Base-by-base conservation (phyloP, 202 grass and related monocot species). In the Panicum hallii region DNA sequence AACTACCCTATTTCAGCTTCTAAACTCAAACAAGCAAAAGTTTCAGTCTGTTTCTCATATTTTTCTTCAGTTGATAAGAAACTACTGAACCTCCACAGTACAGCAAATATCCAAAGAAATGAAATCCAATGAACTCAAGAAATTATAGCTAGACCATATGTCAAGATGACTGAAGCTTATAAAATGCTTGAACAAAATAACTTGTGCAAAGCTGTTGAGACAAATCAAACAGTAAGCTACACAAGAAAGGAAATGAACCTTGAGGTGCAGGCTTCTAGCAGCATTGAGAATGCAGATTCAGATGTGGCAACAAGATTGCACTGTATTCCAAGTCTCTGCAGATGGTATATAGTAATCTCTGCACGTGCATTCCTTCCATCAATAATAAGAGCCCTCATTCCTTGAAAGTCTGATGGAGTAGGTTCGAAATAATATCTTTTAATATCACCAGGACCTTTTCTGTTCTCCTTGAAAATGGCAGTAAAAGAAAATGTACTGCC, bases 401-500 rank as follows among this genome's bases (percentile, higher is more conserved):
- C 93, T 83, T 91, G 86, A 81, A 96, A 91, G 62, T 93, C 90
- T 23, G 73, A 83, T 64, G 80, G 53, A 83, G 63, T 66, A 41
- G 84, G 55, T 49, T 89, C 90, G 30, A 77, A 77, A 71, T 79
- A 82, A 65, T 91, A 89, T 75, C 63, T 91, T 85, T 88, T 93
- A 48, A 86, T 84, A 88, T 93, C 88, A 3, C 77, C 89, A 80
- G 86, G 72, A 79, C 13, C 52, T 80, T 86, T 83, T 63, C 72
- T 55, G n/a, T 83, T 83, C 83, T 80, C 86, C 55, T 62, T 88
- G 47, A 91, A 93, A 73, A 85, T 74, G 68, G 86, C 88, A 83
- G 88, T 93, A 83, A 95, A 93, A 56, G 84, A 89, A 86, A 95
- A 95, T 54, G 90, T 95, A 86, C 90, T 92, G 8, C 93, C 90